Evolutionary conservation across 257 asterid genomes (phyloP).

Genomic region (Fraxinus excelsior): DNA sequence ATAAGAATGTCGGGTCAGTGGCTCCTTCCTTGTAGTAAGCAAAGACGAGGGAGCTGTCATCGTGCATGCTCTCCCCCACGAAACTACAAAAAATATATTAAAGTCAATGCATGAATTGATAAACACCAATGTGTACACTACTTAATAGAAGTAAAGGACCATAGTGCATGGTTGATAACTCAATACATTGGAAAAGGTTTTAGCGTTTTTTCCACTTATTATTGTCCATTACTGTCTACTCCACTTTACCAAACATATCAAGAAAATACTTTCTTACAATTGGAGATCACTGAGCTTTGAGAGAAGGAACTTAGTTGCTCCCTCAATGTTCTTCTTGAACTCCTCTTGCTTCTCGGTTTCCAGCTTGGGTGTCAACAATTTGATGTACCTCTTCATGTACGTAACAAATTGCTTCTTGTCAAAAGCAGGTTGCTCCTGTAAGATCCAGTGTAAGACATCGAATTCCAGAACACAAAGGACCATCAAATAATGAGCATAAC

Average conservation of each 20-base stretch:
- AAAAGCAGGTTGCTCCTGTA: conserved; percentile 89
- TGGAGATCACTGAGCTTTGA: conserved; percentile 75
- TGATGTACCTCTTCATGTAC: conserved; percentile 70
- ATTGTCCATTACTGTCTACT: too few relatives aligned
- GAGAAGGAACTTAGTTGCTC: conserved; percentile 73
- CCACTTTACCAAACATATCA: too few relatives aligned
- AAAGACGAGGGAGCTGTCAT: conserved; percentile 67
- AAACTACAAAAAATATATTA: conserved; percentile 41
- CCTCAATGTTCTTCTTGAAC: conserved; percentile 75
- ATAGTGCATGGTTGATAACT: not conserved
- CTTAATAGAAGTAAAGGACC: not conserved
- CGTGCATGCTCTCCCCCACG: conserved; percentile 90
- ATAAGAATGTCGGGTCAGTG: conserved; percentile 81
- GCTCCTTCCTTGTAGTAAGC: conserved; percentile 92
- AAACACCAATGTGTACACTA: not conserved
- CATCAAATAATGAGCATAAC: not conserved
- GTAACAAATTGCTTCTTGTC: conserved; percentile 76
- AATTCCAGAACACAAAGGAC: not conserved
- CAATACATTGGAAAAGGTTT: not conserved
- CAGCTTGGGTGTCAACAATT: conserved; percentile 59
- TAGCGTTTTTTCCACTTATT: too few relatives aligned
- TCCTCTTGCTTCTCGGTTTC: conserved; percentile 57
- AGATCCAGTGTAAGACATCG: not conserved
- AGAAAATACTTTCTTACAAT: conserved; percentile 53
- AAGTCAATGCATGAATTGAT: not conserved